Base-by-base conservation (phyloP, 768 basidiomycete genomes). In the Podaxis sp. region DNA sequence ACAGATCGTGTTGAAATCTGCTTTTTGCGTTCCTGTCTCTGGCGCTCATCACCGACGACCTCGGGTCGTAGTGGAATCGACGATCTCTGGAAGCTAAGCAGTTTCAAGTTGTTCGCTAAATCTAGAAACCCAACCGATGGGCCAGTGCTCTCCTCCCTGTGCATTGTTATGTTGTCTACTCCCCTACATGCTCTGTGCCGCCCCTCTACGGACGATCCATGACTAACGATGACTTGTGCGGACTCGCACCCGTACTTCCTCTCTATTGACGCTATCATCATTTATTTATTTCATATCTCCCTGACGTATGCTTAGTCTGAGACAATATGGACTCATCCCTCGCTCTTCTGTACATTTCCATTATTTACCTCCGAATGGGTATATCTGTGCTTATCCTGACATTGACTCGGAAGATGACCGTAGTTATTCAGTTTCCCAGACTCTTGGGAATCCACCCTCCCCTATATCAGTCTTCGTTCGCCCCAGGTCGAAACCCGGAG, bases 21-120 rank as follows among this genome's bases (percentile, higher is more conserved):
- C 15, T 40, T 36, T 44, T 4, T 57, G 24, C n/a, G 11, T 55
- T 57, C 22, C 7, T 57, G 12, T 17, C 24, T 13, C 49, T 24
- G 22, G 48, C 48, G 15, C 54, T 5, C 19, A 56, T n/a, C 22
- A 36, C 59, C 59, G 59, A 59, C 33, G n/a, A 49, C 48, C 48
- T 22, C 48, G 49, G 33, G 48, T 51, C 48, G 36, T 39, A 33
- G 33, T 15, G 19, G 33, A 15, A n/a, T 19, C 19, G 53, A n/a
- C 9, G 36, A 36, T 42, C 26, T 9, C 30, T 57, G 40, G 40
- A 4, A 24, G 0, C 3, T 11, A 19, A 22, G 38, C 38, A 46
- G 12, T n/a, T 55, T 55, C 36, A 40, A 42, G 39, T 12, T 28
- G 12, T n/a, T 57, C 12, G 42, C 56, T 44, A 46, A 57, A 57